Evolutionary conservation across 2,329 filamentous ascomycete species (phyloP).

Genomic region (Epichloe baconii): DNA sequence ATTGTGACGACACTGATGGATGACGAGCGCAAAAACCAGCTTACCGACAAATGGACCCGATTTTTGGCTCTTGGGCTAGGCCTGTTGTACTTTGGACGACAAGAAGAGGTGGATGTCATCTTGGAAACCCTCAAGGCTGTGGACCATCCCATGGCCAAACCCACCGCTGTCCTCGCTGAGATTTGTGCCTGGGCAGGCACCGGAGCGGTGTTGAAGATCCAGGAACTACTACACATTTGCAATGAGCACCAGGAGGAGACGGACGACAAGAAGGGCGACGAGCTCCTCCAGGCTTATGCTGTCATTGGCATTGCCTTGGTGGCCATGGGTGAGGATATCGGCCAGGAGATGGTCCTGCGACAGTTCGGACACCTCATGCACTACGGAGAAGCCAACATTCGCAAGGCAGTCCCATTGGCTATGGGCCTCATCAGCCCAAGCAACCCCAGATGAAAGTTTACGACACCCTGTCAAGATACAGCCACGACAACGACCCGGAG

Average conservation of each 20-base stretch:
- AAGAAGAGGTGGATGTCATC: conserved; percentile 98
- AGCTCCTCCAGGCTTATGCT: conserved; percentile 89
- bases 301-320: conserved; percentile 89
- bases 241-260: conserved; percentile 94
- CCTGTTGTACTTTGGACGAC: conserved; percentile 86
- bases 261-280: conserved; percentile 89
- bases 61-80: conserved; percentile 93
- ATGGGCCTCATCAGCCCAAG: conserved; percentile 95
- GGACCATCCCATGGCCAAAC: conserved; percentile 91
- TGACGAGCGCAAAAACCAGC: conserved; percentile 75
- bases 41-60: conserved; percentile 96
- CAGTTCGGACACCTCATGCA: conserved; percentile 99
- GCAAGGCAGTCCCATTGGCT: conserved; percentile 86
- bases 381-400: conserved; percentile 94
- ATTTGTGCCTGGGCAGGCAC: conserved; percentile 98
- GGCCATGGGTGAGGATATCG: conserved; percentile 95
- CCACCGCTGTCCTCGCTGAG: conserved; percentile 86
- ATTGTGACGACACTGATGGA: conserved; percentile 90
- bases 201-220: conserved; percentile 90
- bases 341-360: conserved; percentile 95
- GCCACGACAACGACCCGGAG: conserved; percentile 96
- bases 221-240: conserved; percentile 94
- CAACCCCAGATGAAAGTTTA: conserved; percentile 99
- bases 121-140: conserved; percentile 93
- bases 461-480: conserved; percentile 93